These are phyloP conservation scores for Ceriops tagal DNA, from an alignment of 345 rosid species.

Conservation along the genomic window DNA sequence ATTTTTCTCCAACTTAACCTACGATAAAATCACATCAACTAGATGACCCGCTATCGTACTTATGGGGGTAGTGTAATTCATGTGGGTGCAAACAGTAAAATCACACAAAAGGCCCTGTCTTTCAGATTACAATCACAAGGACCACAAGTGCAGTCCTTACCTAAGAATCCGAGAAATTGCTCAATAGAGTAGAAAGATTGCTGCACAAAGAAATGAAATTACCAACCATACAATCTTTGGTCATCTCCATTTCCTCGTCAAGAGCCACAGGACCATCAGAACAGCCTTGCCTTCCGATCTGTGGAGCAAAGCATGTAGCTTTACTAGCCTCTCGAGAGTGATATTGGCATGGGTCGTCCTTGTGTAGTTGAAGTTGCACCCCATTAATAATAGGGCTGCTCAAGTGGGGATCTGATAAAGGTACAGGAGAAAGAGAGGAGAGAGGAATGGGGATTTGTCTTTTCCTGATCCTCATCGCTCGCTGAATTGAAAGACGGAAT, in stretches of 20 bases:
- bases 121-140: constrained; percentile 7
- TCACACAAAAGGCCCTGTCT: neutral
- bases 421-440: constrained; percentile 66
- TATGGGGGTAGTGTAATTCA: neutral
- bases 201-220: neutral
- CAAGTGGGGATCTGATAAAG: constrained; percentile 74
- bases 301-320: constrained; percentile 13
- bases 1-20: constrained; percentile 25
- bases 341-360: constrained; percentile 12
- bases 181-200: neutral
- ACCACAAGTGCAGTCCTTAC: constrained; percentile 37
- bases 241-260: neutral
- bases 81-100: constrained; percentile 26
- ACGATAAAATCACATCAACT: constrained; percentile 14
- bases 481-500: neutral
- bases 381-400: constrained; percentile 36
- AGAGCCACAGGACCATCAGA: constrained; percentile 3
- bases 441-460: constrained; percentile 70
- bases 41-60: neutral
- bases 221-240: constrained; percentile 34
- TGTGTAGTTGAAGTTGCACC: constrained; percentile 47
- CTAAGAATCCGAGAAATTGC: neutral
- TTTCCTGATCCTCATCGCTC: constrained; percentile 91
- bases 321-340: constrained; percentile 11
- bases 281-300: constrained; percentile 31